Evolutionary conservation across 352 stramenopile species (phyloP).

Genomic region (Phytophthora europaea): DNA sequence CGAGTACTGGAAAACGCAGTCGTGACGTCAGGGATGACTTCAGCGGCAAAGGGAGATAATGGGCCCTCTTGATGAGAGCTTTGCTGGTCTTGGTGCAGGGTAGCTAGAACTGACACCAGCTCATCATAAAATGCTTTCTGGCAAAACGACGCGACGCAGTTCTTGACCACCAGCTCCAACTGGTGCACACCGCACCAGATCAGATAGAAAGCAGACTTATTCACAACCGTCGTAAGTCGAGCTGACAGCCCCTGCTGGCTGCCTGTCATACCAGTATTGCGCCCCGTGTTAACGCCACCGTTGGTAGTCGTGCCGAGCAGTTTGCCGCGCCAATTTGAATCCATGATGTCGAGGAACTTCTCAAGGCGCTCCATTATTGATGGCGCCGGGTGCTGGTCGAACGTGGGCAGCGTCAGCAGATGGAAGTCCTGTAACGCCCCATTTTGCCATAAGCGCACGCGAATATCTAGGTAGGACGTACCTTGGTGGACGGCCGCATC

Average conservation of each 20-base stretch:
- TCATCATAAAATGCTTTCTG: constrained; percentile 65
- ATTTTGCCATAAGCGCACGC: constrained; percentile 66
- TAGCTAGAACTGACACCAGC: constrained; percentile 53
- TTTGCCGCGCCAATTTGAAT: constrained; percentile 62
- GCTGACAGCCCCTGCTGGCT: constrained; percentile 58
- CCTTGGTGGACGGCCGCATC: constrained; percentile 61
- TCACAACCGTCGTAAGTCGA: constrained; percentile 53
- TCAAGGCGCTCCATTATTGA: constrained; percentile 49
- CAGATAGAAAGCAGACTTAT: constrained; percentile 60
- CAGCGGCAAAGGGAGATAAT: constrained; percentile 26
- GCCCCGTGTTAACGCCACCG: constrained; percentile 51
- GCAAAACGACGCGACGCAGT: constrained; percentile 55
- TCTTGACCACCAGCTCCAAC: constrained; percentile 70
- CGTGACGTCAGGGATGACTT: constrained; percentile 55
- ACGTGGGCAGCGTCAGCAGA: constrained; percentile 55
- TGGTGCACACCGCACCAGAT: constrained; percentile 72
- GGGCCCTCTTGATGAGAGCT: constrained; percentile 14
- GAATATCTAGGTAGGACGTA: constrained; percentile 67
- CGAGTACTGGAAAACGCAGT: constrained; percentile 38
- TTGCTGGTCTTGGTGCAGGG: constrained; percentile 40
- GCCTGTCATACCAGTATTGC: constrained; percentile 51
- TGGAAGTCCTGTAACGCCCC: constrained; percentile 66
- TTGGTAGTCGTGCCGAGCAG: constrained; percentile 62
- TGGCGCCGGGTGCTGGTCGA: constrained; percentile 51
- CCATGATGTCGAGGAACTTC: constrained; percentile 57